Percentiles rank a stretch among this genome's conserved stretches.
Evolutionary conservation across 805 yeast genomes (phyloP).

Genomic region (Kockiozyma suomiensis): DNA sequence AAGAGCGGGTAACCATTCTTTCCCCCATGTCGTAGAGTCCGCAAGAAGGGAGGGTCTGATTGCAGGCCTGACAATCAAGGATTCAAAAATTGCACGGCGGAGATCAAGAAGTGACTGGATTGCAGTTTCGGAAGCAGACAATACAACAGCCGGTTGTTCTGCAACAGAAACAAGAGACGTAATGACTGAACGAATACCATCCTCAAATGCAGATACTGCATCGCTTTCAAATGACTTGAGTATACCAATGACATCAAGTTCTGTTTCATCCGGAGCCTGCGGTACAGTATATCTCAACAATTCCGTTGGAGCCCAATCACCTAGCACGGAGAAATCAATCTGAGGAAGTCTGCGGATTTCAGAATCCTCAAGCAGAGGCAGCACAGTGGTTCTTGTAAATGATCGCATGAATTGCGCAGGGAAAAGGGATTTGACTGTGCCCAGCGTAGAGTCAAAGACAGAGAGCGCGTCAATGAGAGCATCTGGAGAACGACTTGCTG

Average conservation of each 20-base stretch:
- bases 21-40: conserved; percentile 11
- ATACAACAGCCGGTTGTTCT: neutral
- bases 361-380: conserved; percentile 21
- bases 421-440: conserved; percentile 13
- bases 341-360: conserved; percentile 16
- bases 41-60: conserved; percentile 9
- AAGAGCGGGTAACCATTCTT: conserved; percentile 17
- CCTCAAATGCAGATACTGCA: conserved; percentile 7
- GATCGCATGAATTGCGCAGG: conserved; percentile 20
- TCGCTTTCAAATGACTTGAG: conserved; percentile 2
- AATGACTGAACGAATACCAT: conserved; percentile 14
- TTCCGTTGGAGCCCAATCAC: conserved; percentile 13
- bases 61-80: conserved; percentile 14
- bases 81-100: conserved; percentile 15
- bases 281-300: conserved; percentile 1
- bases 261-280: neutral
- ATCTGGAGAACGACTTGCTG: neutral
- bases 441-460: conserved; percentile 20
- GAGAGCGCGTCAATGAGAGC: conserved; percentile 12
- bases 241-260: neutral
- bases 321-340: conserved; percentile 20
- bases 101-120: conserved; percentile 12
- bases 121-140: neutral
- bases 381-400: conserved; percentile 10
- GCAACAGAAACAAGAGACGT: neutral